Evolutionary conservation across 805 yeast genomes (phyloP), one percentile per base, ranked within the genome.

Genomic region (Saccharomycopsis javanensis): DNA sequence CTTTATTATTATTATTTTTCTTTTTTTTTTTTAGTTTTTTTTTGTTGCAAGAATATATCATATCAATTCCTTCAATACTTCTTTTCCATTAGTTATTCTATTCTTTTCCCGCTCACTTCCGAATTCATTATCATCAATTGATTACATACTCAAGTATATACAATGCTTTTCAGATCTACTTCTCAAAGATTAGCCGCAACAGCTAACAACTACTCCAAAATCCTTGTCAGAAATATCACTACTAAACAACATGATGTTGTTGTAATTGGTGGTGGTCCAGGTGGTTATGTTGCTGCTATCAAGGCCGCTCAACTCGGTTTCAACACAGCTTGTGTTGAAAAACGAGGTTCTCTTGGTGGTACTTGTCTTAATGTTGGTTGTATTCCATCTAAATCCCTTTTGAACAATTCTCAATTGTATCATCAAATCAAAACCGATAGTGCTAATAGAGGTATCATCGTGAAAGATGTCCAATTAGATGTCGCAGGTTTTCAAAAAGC

Each of bases 361-460:
- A 94, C 99, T 57, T 94, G 99, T 82, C 78, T 95, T 67, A 94
- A 94, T 73, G 98, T 94, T 56, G 99, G 99, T 53, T 94, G 99
- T 80, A 94, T 94, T 68, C 99, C 99, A 59, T 94, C 99, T 63
- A 94, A 94, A 75, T 88, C 99, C 5, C 74, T 94, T 60, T 78
- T 94, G 67, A 92, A 94, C 83, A 94, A 94, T 79, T 87, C 98
- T 16, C 96, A 90, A 60, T 72, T 92, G 64, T 92, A 80, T 77
- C 98, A 94, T 73, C 86, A 84, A 71, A 86, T 94, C 73, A 77
- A 82, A 72, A 85, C 82, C 68, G 99, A 94, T 69, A 77, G 97
- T 57, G 80, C 78, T 64, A 73, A 76, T 65, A 84, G 99, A 73
- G 99, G 99, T 74, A 91, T 94, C 65, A 94, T 88, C 61, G 86